phyloP scores from a whole-genome alignment of 1,284 basidiomycete species.

The Cryptococcus deneoformans region DNA sequence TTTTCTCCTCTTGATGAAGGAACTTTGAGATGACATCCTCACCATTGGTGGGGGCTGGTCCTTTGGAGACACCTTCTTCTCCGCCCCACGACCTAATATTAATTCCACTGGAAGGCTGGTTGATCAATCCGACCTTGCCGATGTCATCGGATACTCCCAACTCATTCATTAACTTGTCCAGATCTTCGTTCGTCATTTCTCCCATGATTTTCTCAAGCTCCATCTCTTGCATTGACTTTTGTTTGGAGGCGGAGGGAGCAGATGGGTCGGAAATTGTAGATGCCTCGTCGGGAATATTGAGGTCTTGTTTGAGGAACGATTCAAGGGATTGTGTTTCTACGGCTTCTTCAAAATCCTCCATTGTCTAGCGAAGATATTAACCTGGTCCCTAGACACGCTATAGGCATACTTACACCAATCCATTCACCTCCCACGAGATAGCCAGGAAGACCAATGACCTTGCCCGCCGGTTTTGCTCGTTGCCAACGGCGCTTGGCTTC shows the following conservation, averaged over 20 bases:
- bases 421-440: slow-evolving; percentile 47
- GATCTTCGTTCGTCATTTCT: slow-evolving; percentile 41
- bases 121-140: not conserved
- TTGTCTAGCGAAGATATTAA: slow-evolving; percentile 25
- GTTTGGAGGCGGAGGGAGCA: slow-evolving; percentile 7
- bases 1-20: too few relatives aligned
- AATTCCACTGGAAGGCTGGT: not conserved
- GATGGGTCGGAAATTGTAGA: not conserved
- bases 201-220: slow-evolving; percentile 45
- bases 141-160: slow-evolving; percentile 21
- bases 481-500: slow-evolving; percentile 48
- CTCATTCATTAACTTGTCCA: slow-evolving; percentile 39
- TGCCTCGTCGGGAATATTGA: slow-evolving; percentile 15
- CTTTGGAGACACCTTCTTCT: too few relatives aligned
- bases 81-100: too few relatives aligned
- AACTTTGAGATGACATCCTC: too few relatives aligned
- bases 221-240: slow-evolving; percentile 36
- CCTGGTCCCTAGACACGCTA: not conserved
- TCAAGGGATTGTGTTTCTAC: slow-evolving; percentile 39
- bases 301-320: slow-evolving; percentile 42
- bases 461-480: slow-evolving; percentile 40
- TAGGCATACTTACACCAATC: slow-evolving; percentile 39
- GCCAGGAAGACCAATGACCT: slow-evolving; percentile 43
- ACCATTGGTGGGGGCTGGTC: too few relatives aligned
- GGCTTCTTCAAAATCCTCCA: slow-evolving; percentile 49